Evolutionary conservation across 257 asterid species (phyloP).

Genomic region (Marsdenia floribunda): DNA sequence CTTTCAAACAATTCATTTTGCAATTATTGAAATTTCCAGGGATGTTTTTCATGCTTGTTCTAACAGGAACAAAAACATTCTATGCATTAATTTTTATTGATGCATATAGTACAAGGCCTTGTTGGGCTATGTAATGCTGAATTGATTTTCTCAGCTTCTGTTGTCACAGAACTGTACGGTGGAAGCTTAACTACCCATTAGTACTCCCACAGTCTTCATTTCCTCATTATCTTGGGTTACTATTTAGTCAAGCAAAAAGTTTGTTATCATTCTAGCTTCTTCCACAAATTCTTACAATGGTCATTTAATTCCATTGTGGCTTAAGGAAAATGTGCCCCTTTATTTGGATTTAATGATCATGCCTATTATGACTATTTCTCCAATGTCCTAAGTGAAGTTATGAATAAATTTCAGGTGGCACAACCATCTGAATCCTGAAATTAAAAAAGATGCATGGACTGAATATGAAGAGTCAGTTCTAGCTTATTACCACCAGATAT

Average conservation of each 20-base stretch:
- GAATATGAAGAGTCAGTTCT: conserved; percentile 56
- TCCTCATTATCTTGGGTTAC: not conserved
- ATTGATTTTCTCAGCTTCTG: not conserved
- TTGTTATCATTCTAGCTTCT: not conserved
- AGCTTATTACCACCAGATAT: conserved; percentile 41
- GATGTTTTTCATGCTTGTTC: not conserved
- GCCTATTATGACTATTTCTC: not conserved
- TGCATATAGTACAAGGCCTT: not conserved
- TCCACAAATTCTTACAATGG: not conserved
- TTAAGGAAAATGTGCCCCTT: not conserved
- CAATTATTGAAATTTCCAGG: not conserved
- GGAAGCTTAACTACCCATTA: not conserved
- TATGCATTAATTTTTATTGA: not conserved
- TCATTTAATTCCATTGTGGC: not conserved
- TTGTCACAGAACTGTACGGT: not conserved
- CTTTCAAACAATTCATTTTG: not conserved
- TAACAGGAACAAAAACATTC: not conserved
- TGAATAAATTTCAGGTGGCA: conserved; percentile 58
- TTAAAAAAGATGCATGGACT: conserved; percentile 72
- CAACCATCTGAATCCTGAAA: conserved; percentile 75
- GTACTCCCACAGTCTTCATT: not conserved
- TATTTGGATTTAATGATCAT: not conserved
- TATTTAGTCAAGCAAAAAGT: not conserved
- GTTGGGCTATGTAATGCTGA: not conserved
- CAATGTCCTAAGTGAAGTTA: not conserved